Conservation (phyloP, 768 basidiomycete genomes). For the Termitomyces sp. region DNA sequence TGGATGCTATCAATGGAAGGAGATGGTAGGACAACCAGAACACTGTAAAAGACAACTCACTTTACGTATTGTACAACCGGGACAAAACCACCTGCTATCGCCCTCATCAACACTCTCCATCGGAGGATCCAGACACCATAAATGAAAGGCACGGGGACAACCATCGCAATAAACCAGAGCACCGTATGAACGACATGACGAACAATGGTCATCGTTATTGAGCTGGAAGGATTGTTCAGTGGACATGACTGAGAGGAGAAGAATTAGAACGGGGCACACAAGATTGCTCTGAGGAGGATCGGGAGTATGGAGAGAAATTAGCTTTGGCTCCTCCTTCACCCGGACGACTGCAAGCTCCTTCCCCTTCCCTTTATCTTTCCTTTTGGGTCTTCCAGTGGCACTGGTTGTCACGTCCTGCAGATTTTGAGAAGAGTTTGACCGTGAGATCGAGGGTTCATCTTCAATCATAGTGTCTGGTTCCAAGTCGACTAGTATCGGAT, state of each 20-base stretch:
- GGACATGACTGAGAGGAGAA: not conserved
- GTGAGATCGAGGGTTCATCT: constrained; percentile 54
- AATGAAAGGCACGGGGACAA: constrained; percentile 92
- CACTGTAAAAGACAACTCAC: constrained; percentile 31
- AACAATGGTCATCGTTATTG: constrained; percentile 80
- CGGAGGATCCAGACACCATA: constrained; percentile 95
- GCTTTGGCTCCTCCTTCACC: constrained; percentile 49
- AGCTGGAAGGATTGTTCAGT: constrained; percentile 24
- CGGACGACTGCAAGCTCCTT: constrained; percentile 34
- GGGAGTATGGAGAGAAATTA: constrained; percentile 37
- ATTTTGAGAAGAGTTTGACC: constrained; percentile 53
- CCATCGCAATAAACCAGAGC: constrained; percentile 95
- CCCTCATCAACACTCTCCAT: constrained; percentile 85
- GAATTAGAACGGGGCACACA: constrained; percentile 23
- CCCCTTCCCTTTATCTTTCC: constrained; percentile 52
- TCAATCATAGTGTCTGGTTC: constrained; percentile 52
- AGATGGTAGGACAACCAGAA: constrained; percentile 11
- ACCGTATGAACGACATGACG: constrained; percentile 76
- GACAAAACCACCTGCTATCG: constrained; percentile 81
- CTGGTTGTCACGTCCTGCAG: constrained; percentile 25
- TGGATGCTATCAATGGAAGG: constrained; percentile 43
- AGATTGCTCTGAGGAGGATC: constrained; percentile 35
- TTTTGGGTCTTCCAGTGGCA: constrained; percentile 26
- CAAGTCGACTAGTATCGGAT: constrained; percentile 37
- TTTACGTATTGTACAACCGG: constrained; percentile 60